phyloP scores from a whole-genome alignment of 345 rosid species.

The Sonneratia alba region DNA sequence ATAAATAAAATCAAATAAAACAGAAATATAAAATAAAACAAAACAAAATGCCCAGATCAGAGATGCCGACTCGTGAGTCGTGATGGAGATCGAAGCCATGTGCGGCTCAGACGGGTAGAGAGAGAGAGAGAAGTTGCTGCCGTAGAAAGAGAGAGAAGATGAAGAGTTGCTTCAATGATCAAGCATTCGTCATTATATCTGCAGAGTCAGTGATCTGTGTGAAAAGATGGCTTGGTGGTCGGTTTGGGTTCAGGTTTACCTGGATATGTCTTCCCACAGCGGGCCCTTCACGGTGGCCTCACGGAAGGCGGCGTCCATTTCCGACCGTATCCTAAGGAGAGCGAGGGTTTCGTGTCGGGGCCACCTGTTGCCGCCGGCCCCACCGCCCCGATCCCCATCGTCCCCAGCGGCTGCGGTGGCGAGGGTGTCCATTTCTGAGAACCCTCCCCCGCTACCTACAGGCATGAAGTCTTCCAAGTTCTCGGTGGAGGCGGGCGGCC shows the following conservation, averaged over 20 bases:
- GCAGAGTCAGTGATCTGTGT: background rate
- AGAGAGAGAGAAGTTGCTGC: too few relatives aligned
- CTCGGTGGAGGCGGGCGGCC: conserved; percentile 53
- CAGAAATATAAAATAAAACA: background rate
- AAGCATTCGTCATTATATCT: background rate
- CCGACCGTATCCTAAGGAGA: conserved; percentile 76
- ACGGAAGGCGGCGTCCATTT: conserved; percentile 73
- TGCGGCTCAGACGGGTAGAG: conserved; percentile 10
- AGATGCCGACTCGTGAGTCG: conserved; percentile 32
- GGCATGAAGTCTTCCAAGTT: conserved; percentile 48
- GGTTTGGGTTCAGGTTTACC: conserved; percentile 24
- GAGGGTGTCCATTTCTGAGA: conserved; percentile 11
- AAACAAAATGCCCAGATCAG: conserved; percentile 18
- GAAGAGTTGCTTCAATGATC: too few relatives aligned
- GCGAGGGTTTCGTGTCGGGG: conserved; percentile 84
- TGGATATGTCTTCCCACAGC: conserved; percentile 88
- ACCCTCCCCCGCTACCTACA: conserved; percentile 21
- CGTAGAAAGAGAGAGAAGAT: too few relatives aligned
- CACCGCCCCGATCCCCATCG: conserved; percentile 22
- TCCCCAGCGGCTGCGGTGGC: conserved; percentile 35
- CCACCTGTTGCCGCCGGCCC: conserved; percentile 67
- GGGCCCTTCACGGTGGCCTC: conserved; percentile 85
- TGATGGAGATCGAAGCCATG: conserved; percentile 35
- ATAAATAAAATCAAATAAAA: background rate
- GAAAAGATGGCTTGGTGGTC: background rate